Conservation (phyloP, 2,329 filamentous ascomycete genomes). For the Fusarium drepaniforme region DNA sequence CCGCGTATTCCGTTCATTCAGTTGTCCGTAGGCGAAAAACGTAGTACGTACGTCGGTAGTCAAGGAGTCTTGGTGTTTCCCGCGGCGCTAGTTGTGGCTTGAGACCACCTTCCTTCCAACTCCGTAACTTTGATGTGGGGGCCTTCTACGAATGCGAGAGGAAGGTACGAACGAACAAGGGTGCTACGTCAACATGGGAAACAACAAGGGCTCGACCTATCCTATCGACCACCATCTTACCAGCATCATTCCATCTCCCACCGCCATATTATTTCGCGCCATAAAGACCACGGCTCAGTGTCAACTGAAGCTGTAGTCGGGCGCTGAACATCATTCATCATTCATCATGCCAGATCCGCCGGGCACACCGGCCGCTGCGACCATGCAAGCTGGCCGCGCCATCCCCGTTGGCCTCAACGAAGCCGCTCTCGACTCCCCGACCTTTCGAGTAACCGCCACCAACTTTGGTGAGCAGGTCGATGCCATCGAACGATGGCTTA, state of each 20-base stretch:
- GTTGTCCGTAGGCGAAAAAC: neutral
- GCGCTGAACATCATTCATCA: slow-evolving; percentile 25
- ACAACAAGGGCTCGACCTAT: slow-evolving; percentile 27
- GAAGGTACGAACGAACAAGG: slow-evolving; percentile 9
- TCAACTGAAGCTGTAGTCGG: slow-evolving; percentile 43
- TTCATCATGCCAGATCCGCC: slow-evolving; percentile 38
- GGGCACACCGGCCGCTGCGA: slow-evolving; percentile 35
- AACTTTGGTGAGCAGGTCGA: slow-evolving; percentile 96
- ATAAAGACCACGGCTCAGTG: slow-evolving; percentile 41
- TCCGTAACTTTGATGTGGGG: slow-evolving; percentile 1
- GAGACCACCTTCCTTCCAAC: neutral
- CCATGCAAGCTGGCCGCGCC: slow-evolving; percentile 40
- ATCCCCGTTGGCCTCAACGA: slow-evolving; percentile 90
- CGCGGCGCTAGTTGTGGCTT: slow-evolving; percentile 8
- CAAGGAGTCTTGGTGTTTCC: neutral
- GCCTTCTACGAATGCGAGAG: slow-evolving; percentile 6
- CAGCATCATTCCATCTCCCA: slow-evolving; percentile 41
- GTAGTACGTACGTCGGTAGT: neutral
- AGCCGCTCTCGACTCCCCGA: slow-evolving; percentile 95
- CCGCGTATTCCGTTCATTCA: neutral
- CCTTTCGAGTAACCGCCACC: slow-evolving; percentile 87
- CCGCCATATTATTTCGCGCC: slow-evolving; percentile 34
- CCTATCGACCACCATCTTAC: slow-evolving; percentile 32
- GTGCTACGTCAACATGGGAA: slow-evolving; percentile 32
- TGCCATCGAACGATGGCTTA: slow-evolving; percentile 92